Evolutionary conservation across 2,329 filamentous ascomycete genomes (phyloP), one percentile per base, ranked within the genome.

Genomic region (Fusarium humuli): DNA sequence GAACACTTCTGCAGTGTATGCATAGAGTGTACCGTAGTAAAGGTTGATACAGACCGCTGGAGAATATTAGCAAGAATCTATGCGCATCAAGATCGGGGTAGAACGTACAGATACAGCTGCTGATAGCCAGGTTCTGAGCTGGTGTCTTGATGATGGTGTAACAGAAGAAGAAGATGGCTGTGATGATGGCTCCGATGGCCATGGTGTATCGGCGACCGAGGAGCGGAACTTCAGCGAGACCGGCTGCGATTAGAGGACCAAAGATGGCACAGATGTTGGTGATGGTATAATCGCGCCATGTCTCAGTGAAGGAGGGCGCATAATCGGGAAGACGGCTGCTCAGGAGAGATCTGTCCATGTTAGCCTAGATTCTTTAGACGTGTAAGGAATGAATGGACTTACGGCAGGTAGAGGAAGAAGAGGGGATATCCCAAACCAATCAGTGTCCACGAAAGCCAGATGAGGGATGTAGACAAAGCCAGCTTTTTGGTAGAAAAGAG

Each of bases 391-490:
- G 5, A 2, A 22, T 11, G 6, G 18, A 78, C 81, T 68, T 77
- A 85, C 81, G 88, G 88, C 3, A 94, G 80, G 77, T 94, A 94
- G 56, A 93, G 91, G 69, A 92, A 91, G 78, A 92, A 94, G 0
- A 94, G 82, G 0, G 92, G 91, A 72, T 93, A 94, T 1, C 90
- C 91, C 0, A 94, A 83, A 9, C 91, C 91, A 34, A 93, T 91
- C 4, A 91, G 75, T 0, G 87, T 59, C 65, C 65, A 68, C 1
- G 65, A 68, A 6, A 69, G 18, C 12, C 68, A 50, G 11, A 59
- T 69, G 25, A 66, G 64, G 2, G 22, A 10, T 2, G 65, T 69
- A 16, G 65, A 66, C 9, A 61, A 10, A 3, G 61, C 34, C 20
- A 66, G 45, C 37, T 69, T 68, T 7, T 25, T 68, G 18, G 12